These are phyloP conservation scores for Dendrobium officinale DNA, from an alignment of 106 monocot species.

Conservation along the genomic window DNA sequence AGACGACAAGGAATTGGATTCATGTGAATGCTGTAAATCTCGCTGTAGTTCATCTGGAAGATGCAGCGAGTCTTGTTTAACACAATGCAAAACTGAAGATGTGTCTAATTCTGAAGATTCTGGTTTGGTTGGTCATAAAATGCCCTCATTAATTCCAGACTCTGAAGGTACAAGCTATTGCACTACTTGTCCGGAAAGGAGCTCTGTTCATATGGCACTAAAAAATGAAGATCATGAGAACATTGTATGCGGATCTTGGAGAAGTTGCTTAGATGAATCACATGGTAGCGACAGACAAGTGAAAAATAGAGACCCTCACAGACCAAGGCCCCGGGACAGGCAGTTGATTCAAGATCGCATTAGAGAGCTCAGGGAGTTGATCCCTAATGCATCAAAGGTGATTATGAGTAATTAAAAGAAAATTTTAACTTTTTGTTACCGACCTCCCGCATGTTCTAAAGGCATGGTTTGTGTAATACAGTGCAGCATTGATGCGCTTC, in stretches of 20 bases:
- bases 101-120: constrained; percentile 15
- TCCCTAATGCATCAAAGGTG: constrained; percentile 77
- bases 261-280: constrained; percentile 7
- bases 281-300: constrained; percentile 21
- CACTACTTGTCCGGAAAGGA: constrained; percentile 13
- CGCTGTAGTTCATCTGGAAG: constrained; percentile 28
- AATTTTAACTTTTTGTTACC: background rate
- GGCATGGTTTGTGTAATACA: constrained; percentile 14
- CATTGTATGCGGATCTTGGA: background rate
- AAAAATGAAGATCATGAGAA: constrained; percentile 16
- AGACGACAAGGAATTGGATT: constrained; percentile 20
- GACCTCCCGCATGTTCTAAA: background rate
- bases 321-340: constrained; percentile 74
- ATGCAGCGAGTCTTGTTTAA: constrained; percentile 25
- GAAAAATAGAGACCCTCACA: constrained; percentile 11
- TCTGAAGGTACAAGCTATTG: constrained; percentile 2
- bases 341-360: constrained; percentile 92
- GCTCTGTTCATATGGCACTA: constrained; percentile 8
- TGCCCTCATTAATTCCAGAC: background rate
- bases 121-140: constrained; percentile 1
- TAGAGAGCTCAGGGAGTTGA: constrained; percentile 70
- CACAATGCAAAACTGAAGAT: constrained; percentile 26
- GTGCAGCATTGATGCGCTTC: constrained; percentile 81
- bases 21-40: constrained; percentile 7
- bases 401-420: background rate